Evolutionary conservation across 176 grass and related monocot species (phyloP).

Genomic region (Ensete ventricosum): DNA sequence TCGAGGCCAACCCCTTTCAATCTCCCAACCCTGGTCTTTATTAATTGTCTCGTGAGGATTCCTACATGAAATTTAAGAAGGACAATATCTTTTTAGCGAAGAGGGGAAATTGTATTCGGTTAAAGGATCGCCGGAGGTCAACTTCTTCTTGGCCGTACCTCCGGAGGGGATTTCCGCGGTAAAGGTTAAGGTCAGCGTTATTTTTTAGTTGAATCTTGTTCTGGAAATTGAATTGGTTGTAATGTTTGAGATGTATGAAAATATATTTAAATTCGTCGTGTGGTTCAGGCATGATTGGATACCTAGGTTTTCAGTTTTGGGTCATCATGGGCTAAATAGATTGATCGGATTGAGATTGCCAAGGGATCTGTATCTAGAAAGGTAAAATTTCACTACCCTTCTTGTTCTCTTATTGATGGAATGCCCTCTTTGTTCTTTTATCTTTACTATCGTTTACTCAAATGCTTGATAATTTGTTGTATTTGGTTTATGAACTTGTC

Average conservation of each 20-base stretch:
- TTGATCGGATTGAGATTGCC: conserved; percentile 5
- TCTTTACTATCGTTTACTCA: too few relatives aligned
- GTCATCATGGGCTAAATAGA: conserved; percentile 7
- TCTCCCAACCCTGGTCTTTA: background rate
- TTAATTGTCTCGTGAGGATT: background rate
- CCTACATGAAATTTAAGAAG: conserved; percentile 49
- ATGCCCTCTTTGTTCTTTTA: too few relatives aligned
- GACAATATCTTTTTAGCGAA: conserved; percentile 62
- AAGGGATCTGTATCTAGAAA: conserved; percentile 2
- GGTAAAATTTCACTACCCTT: background rate
- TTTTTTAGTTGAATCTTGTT: conserved; percentile 6
- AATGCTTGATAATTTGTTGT: too few relatives aligned
- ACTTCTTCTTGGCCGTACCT: conserved; percentile 53
- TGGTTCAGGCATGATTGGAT: conserved; percentile 3
- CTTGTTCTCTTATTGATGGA: background rate
- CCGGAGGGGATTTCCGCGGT: conserved; percentile 45
- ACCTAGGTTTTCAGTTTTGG: conserved; percentile 7
- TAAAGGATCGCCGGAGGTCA: conserved; percentile 59
- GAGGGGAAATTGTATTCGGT: conserved; percentile 62
- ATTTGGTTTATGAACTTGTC: too few relatives aligned
- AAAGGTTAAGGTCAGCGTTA: conserved; percentile 45
- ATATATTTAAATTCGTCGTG: too few relatives aligned
- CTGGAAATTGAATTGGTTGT: background rate
- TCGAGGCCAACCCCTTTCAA: conserved; percentile 23
- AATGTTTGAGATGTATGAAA: too few relatives aligned